phyloP scores from a whole-genome alignment of 257 asterid species.

The Asclepias syriaca region DNA sequence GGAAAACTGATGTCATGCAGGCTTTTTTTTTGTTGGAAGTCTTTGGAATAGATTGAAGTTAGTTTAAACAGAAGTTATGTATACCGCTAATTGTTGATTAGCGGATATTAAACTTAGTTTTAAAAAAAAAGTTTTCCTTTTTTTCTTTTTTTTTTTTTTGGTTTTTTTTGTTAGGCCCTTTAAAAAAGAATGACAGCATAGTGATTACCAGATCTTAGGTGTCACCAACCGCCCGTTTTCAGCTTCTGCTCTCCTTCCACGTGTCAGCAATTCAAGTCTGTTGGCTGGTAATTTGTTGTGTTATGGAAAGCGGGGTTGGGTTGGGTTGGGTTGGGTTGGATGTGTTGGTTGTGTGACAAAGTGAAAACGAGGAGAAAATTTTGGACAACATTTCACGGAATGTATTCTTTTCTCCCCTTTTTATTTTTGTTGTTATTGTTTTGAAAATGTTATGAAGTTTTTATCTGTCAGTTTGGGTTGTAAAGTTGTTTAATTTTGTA shows the following conservation, averaged over 20 bases:
- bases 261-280: conserved; percentile 26
- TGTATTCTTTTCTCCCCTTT: not conserved
- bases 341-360: conserved; percentile 15
- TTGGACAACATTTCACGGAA: not conserved
- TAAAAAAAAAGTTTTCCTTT: conserved; percentile 26
- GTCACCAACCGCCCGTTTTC: conserved; percentile 27
- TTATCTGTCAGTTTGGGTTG: not conserved
- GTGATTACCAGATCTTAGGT: conserved; percentile 30
- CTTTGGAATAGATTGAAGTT: not conserved
- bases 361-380: not conserved
- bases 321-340: not conserved
- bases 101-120: conserved; percentile 29
- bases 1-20: conserved; percentile 21
- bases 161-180: too few relatives aligned
- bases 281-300: conserved; percentile 16
- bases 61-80: conserved; percentile 11
- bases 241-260: conserved; percentile 33
- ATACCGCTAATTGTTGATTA: conserved; percentile 29
- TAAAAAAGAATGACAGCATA: conserved; percentile 8
- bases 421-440: too few relatives aligned
- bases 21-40: not conserved
- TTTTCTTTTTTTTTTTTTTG: too few relatives aligned
- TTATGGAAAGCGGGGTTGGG: not conserved
- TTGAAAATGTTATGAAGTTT: not conserved
- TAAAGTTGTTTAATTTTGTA: too few relatives aligned